These are phyloP conservation scores for Alternaria conjuncta DNA, from an alignment of 2,329 filamentous ascomycete genomes.

Conservation along the genomic window DNA sequence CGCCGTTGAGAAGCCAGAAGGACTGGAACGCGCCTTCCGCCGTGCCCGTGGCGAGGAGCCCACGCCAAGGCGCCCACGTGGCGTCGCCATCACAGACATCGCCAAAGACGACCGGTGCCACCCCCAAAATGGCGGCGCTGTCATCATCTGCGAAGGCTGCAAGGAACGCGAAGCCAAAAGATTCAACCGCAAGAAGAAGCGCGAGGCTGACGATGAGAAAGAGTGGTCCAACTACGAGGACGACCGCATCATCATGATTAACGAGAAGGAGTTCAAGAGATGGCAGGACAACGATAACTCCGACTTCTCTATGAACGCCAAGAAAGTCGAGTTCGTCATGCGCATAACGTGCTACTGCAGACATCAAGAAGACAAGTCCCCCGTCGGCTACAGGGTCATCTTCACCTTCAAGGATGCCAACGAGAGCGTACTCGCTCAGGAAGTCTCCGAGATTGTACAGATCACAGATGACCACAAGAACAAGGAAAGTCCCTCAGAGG, in stretches of 20 bases:
- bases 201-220: conserved; percentile 83
- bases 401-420: conserved; percentile 89
- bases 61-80: conserved; percentile 44
- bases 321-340: conserved; percentile 88
- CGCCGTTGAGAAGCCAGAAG: conserved; percentile 77
- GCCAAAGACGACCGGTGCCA: conserved; percentile 70
- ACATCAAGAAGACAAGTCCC: conserved; percentile 88
- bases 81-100: conserved; percentile 51
- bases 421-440: conserved; percentile 80
- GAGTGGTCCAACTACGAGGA: conserved; percentile 66
- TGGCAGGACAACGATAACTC: conserved; percentile 36
- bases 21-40: conserved; percentile 70
- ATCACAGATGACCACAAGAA: conserved; percentile 98
- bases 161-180: conserved; percentile 90
- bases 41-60: conserved; percentile 58
- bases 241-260: conserved; percentile 53
- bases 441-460: conserved; percentile 80
- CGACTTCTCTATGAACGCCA: conserved; percentile 52
- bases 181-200: conserved; percentile 92
- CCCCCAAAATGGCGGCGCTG: conserved; percentile 88
- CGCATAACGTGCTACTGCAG: conserved; percentile 96
- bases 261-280: conserved; percentile 47
- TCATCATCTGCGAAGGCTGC: conserved; percentile 90
- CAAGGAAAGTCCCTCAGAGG: conserved; percentile 36
- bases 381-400: conserved; percentile 81